Evolutionary conservation across 2,329 filamentous ascomycete genomes (phyloP), one percentile per base, ranked within the genome.

Genomic region (Penicillium sp.): DNA sequence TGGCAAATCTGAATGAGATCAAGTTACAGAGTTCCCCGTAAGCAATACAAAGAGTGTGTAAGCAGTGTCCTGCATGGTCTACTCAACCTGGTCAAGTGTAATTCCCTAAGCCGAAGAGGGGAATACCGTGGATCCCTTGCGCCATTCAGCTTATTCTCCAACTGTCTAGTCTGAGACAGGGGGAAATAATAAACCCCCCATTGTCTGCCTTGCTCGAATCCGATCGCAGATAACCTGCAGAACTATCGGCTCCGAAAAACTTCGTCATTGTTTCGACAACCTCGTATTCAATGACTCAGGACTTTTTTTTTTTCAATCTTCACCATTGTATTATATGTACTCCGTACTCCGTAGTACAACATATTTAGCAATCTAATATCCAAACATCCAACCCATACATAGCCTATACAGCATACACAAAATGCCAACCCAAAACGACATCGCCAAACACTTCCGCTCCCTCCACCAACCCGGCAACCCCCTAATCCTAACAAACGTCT

Each of bases 401-500:
- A 38, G 35, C 4, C 35, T 19, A 38, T 37, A 37, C 15, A 35
- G 33, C 33, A 35, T 33, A 31, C 27, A 9, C 35, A 57, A 17
- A 49, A 54, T 49, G 49, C 4, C 54, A 25, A 21, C 46, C 10
- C 56, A 54, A 40, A 60, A 62, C 37, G 25, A 55, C 25, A 37
- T 56, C 29, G 59, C 59, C 15, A 50, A 58, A 42, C 37, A 42
- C 13, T 23, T 82, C 72, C 58, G 72, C 64, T 50, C 71, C 66
- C 80, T 86, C 21, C 84, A 86, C 68, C 60, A 71, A 23, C 81
- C 83, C 0, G 78, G 80, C 2, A 65, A 74, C 0, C 84, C 84
- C 13, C 58, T 86, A 37, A 59, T 86, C 42, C 72, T 86, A 6
- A 75, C 82, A 12, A 86, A 86, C 63, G 73, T 84, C 61, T 85